phyloP scores from a whole-genome alignment of 495 filamentous ascomycete genomes.

The Tuber indicum region DNA sequence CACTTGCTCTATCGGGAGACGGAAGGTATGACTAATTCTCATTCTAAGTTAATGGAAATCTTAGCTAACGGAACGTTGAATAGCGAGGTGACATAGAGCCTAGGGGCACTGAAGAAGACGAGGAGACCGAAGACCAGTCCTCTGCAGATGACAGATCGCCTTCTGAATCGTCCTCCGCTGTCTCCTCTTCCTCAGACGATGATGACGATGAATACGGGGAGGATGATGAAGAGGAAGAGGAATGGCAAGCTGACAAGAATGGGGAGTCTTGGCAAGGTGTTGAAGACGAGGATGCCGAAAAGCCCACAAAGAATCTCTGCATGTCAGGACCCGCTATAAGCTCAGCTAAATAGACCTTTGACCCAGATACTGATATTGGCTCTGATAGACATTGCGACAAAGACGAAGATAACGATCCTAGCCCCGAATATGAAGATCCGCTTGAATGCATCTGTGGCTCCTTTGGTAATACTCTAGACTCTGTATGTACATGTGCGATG shows the following conservation, averaged over 20 bases:
- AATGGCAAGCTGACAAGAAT: conserved; percentile 55
- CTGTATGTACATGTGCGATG: conserved; percentile 35
- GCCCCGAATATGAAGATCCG: conserved; percentile 79
- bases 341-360: conserved; percentile 9
- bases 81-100: conserved; percentile 46
- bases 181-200: conserved; percentile 51
- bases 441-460: conserved; percentile 79
- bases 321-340: conserved; percentile 51
- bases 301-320: conserved; percentile 56
- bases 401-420: conserved; percentile 80
- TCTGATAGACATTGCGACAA: conserved; percentile 59
- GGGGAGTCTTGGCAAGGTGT: conserved; percentile 60
- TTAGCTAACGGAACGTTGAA: conserved; percentile 43
- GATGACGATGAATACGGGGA: conserved; percentile 37
- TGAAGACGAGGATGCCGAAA: conserved; percentile 63
- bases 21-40: conserved; percentile 28
- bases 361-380: conserved; percentile 16
- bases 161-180: conserved; percentile 69
- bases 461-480: conserved; percentile 62
- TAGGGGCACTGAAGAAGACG: conserved; percentile 49
- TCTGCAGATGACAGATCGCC: conserved; percentile 55
- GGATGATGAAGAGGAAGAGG: conserved; percentile 48
- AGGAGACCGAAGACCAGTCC: conserved; percentile 45
- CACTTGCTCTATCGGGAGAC: conserved; percentile 28
- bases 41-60: conserved; percentile 7